These are phyloP conservation scores for Podila epicladia DNA, from an alignment of 192 early-diverging fungal genomes.

Conservation along the genomic window DNA sequence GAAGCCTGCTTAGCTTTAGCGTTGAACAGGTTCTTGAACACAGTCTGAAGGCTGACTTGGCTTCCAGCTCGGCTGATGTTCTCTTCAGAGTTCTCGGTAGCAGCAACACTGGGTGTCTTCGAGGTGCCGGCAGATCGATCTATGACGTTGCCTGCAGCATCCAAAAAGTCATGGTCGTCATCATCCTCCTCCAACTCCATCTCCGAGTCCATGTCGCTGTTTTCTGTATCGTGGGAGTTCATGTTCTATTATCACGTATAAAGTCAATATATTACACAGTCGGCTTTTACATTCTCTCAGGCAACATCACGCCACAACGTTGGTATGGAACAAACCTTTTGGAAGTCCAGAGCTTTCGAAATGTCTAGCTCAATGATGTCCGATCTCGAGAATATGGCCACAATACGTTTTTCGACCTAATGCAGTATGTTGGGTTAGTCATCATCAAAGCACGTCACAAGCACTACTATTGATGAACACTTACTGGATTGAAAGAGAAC, in stretches of 20 bases:
- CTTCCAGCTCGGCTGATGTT: slow-evolving; percentile 25
- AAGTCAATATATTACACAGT: too few species aligned
- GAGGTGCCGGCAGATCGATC: slow-evolving; percentile 23
- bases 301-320: too few species aligned
- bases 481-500: slow-evolving; percentile 66
- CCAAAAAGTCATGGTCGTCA: slow-evolving; percentile 35
- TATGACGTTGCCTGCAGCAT: slow-evolving; percentile 40
- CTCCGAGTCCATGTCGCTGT: slow-evolving; percentile 48
- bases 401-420: slow-evolving; percentile 62
- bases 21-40: slow-evolving; percentile 40
- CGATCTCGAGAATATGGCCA: slow-evolving; percentile 72
- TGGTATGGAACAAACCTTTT: not conserved
- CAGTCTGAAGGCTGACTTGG: slow-evolving; percentile 28
- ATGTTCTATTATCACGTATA: slow-evolving; percentile 1
- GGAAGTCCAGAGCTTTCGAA: slow-evolving; percentile 53
- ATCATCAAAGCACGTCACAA: too few species aligned
- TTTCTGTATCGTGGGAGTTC: slow-evolving; percentile 11
- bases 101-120: slow-evolving; percentile 27
- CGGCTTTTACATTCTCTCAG: too few species aligned
- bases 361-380: slow-evolving; percentile 80
- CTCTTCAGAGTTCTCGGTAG: slow-evolving; percentile 33
- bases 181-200: slow-evolving; percentile 44
- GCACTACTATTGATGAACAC: slow-evolving; percentile 19
- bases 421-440: not conserved
- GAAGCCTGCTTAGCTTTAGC: slow-evolving; percentile 7